Conservation (phyloP, 805 yeast species). For the Candida sakaeoensis region DNA sequence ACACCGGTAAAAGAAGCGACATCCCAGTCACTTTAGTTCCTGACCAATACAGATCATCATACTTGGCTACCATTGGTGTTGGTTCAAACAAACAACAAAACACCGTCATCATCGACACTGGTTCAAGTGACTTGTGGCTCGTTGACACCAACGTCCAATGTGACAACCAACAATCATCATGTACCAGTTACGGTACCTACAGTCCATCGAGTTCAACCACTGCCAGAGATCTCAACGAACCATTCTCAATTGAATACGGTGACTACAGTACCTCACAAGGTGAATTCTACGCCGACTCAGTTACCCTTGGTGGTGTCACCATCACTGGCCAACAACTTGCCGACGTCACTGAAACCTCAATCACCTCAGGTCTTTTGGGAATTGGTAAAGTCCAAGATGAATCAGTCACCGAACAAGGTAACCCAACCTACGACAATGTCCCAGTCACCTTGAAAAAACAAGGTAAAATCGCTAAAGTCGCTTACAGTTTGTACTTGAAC, state of each 20-base stretch:
- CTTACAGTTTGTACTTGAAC: slow-evolving; percentile 36
- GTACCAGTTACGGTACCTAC: slow-evolving; percentile 13
- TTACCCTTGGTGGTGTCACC: slow-evolving; percentile 12
- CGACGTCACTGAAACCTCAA: slow-evolving; percentile 40
- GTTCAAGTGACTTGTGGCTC: slow-evolving; percentile 26
- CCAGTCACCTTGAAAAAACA: slow-evolving; percentile 29
- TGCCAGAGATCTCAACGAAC: slow-evolving; percentile 4
- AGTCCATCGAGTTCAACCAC: slow-evolving; percentile 11
- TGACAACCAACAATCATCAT: slow-evolving; percentile 12
- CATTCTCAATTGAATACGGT: slow-evolving; percentile 11
- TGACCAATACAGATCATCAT: slow-evolving; percentile 1
- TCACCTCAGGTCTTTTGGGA: slow-evolving; percentile 68
- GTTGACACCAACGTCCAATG: slow-evolving; percentile 22
- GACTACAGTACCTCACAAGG: slow-evolving; percentile 12
- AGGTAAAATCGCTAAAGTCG: slow-evolving; percentile 30
- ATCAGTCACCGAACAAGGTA: slow-evolving; percentile 27
- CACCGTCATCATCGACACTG: slow-evolving; percentile 21
- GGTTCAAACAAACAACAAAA: slow-evolving; percentile 17
- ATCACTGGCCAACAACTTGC: slow-evolving; percentile 17
- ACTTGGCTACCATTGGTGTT: slow-evolving; percentile 4
- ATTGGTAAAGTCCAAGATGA: slow-evolving; percentile 70
- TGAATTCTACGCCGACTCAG: slow-evolving; percentile 14
- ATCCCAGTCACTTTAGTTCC: neutral
- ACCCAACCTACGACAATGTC: slow-evolving; percentile 22
- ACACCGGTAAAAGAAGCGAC: slow-evolving; percentile 13